These are phyloP conservation scores for Aspergillus neotritici DNA, from an alignment of 2,329 filamentous ascomycete species.

Conservation along the genomic window DNA sequence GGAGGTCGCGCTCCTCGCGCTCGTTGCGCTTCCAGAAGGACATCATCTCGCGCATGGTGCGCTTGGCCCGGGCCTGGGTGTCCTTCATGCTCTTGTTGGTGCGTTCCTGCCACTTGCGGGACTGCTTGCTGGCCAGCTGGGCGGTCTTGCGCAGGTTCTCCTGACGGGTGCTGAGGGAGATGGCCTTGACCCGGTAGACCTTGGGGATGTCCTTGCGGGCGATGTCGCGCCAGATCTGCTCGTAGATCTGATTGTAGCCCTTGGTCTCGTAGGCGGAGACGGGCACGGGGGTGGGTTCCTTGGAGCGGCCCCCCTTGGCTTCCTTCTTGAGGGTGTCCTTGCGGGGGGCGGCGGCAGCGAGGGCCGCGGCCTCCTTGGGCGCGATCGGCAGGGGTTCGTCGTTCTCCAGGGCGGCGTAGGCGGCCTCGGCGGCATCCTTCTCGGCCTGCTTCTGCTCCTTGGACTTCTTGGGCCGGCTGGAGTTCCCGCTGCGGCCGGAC, in stretches of 20 bases:
- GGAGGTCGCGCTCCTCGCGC: conserved; percentile 88
- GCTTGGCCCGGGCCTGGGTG: conserved; percentile 91
- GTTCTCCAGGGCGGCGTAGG: conserved; percentile 63
- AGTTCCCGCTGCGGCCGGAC: conserved; percentile 46
- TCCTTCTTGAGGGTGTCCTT: conserved; percentile 41
- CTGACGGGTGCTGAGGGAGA: conserved; percentile 77
- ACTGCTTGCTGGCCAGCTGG: conserved; percentile 93
- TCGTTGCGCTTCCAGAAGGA: conserved; percentile 99
- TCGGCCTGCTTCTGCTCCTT: conserved; percentile 66
- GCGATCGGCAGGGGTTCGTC: conserved; percentile 46
- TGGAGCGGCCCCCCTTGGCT: conserved; percentile 35
- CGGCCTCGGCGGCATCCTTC: conserved; percentile 74
- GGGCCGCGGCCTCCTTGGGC: conserved; percentile 49
- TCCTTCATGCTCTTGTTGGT: conserved; percentile 99
- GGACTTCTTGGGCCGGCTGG: conserved; percentile 76
- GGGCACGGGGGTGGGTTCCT: conserved; percentile 43
- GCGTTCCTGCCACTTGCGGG: conserved; percentile 90
- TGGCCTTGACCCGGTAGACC: conserved; percentile 78
- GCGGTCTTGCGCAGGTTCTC: conserved; percentile 98
- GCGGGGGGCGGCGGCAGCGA: conserved; percentile 20
- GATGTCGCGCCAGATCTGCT: conserved; percentile 94
- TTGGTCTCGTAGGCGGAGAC: conserved; percentile 74
- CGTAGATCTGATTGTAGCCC: conserved; percentile 93
- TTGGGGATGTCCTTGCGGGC: conserved; percentile 91
- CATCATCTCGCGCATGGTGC: conserved; percentile 99